Conservation (phyloP, 305 asterid genomes). For the Ajuga reptans region DNA sequence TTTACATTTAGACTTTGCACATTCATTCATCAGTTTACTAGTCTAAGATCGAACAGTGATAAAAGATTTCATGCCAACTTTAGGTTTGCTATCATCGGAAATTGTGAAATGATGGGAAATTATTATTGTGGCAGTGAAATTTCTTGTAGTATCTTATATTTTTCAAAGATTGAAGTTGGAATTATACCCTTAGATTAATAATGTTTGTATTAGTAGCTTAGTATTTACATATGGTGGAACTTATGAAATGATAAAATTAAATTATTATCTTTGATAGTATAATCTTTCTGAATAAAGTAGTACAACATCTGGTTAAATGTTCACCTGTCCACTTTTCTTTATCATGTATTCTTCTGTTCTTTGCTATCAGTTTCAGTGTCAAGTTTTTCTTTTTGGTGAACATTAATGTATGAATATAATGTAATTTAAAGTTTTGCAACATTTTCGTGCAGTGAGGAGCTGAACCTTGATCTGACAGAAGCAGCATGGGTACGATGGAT, state of each 20-base stretch:
- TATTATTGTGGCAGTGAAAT: not conserved
- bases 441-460: slow-evolving; percentile 74
- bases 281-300: not conserved
- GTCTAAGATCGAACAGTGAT: not conserved
- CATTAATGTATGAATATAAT: not conserved
- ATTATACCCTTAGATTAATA: not conserved
- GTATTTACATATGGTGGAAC: not conserved
- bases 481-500: slow-evolving; percentile 84
- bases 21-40: not conserved
- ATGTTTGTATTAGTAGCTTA: not conserved
- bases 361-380: not conserved
- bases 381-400: not conserved
- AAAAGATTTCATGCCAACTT: not conserved
- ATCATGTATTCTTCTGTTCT: not conserved
- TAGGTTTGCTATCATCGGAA: not conserved
- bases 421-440: slow-evolving; percentile 19
- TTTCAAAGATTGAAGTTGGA: not conserved
- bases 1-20: not conserved
- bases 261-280: not conserved
- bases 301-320: not conserved
- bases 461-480: slow-evolving; percentile 80
- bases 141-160: not conserved
- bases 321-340: not conserved
- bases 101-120: not conserved
- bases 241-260: not conserved